phyloP scores from a whole-genome alignment of 768 basidiomycete species.

The Terana coerulea region DNA sequence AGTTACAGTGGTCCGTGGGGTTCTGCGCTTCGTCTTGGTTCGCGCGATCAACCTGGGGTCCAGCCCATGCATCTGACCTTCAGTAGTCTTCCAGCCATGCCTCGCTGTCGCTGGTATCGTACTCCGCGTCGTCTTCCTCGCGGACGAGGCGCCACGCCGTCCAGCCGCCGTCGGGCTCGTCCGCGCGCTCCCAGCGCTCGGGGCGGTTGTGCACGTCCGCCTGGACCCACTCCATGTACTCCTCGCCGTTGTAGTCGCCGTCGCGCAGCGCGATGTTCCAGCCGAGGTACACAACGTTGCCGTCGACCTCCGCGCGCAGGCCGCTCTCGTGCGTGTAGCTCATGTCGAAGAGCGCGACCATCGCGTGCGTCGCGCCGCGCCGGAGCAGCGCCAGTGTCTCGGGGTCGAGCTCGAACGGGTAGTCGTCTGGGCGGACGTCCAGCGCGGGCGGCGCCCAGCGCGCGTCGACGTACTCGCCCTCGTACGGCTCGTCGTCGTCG shows the following conservation, averaged over 20 bases:
- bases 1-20: too few relatives aligned
- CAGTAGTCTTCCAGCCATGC: slow-evolving; percentile 32
- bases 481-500: slow-evolving; percentile 28
- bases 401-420: slow-evolving; percentile 30
- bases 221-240: slow-evolving; percentile 37
- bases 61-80: too few relatives aligned
- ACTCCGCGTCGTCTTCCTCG: slow-evolving; percentile 30
- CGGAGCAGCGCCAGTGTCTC: slow-evolving; percentile 43
- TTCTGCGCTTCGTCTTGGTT: too few relatives aligned
- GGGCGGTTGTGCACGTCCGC: slow-evolving; percentile 37
- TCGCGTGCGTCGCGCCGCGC: slow-evolving; percentile 54
- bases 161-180: slow-evolving; percentile 33
- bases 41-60: too few relatives aligned
- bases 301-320: slow-evolving; percentile 39
- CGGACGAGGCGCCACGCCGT: slow-evolving; percentile 40
- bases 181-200: slow-evolving; percentile 40
- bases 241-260: slow-evolving; percentile 37
- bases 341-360: slow-evolving; percentile 56
- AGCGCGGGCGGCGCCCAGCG: slow-evolving; percentile 58
- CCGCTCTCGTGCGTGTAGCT: slow-evolving; percentile 53
- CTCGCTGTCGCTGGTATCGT: slow-evolving; percentile 37
- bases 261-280: slow-evolving; percentile 58
- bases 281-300: slow-evolving; percentile 54
- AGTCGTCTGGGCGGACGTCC: slow-evolving; percentile 31
- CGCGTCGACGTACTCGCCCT: slow-evolving; percentile 39